phyloP scores from a whole-genome alignment of 306 rosid species.

The Malus sylvestris region DNA sequence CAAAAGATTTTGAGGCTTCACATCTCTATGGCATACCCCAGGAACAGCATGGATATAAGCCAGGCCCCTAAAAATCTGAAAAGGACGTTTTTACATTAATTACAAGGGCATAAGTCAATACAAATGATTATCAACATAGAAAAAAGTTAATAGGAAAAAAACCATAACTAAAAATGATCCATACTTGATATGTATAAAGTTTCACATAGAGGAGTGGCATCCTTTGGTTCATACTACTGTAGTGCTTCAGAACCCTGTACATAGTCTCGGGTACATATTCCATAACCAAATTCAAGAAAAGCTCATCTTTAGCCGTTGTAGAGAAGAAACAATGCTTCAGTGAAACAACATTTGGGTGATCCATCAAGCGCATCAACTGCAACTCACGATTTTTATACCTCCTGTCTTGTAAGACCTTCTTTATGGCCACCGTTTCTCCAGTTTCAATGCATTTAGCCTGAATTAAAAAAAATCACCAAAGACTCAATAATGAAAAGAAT shows the following conservation, averaged over 20 bases:
- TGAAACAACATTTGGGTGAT: conserved; percentile 81
- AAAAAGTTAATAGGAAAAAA: background rate
- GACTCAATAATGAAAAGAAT: conserved; percentile 8
- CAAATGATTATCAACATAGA: background rate
- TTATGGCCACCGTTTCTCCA: conserved; percentile 81
- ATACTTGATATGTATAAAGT: conserved; percentile 89
- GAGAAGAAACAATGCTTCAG: conserved; percentile 88
- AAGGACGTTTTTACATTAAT: conserved; percentile 14
- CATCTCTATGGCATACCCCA: conserved; percentile 87
- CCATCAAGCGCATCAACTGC: conserved; percentile 93
- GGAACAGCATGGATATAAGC: conserved; percentile 91
- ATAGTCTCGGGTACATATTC: conserved; percentile 91
- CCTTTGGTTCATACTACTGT: conserved; percentile 71
- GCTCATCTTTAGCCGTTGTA: conserved; percentile 76
- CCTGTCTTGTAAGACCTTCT: conserved; percentile 87
- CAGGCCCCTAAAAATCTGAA: conserved; percentile 83
- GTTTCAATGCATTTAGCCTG: conserved; percentile 95
- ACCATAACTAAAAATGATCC: conserved; percentile 1
- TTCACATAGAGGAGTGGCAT: conserved; percentile 91
- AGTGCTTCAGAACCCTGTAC: conserved; percentile 73
- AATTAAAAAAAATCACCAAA: conserved; percentile 17
- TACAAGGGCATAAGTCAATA: conserved; percentile 1
- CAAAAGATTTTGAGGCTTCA: conserved; percentile 93
- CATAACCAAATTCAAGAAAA: conserved; percentile 86
- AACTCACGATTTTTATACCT: conserved; percentile 89